Evolutionary conservation across 1,284 basidiomycete species (phyloP), one percentile per base, ranked within the genome.

Genomic region (Ganoderma resinaceum): DNA sequence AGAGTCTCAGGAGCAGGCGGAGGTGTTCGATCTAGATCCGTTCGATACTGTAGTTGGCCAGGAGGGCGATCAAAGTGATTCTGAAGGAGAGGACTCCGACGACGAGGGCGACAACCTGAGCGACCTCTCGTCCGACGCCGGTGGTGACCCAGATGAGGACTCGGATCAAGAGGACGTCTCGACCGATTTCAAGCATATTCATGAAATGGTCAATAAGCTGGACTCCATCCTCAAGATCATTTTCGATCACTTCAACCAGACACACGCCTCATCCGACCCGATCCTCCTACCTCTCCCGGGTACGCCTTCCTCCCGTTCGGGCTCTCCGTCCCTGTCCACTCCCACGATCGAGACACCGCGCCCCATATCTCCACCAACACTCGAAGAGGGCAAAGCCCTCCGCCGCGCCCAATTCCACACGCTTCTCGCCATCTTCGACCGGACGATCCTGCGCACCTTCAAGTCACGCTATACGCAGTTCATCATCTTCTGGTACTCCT

Each of bases 391-490:
- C 43, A 84, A 81, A 71, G 75, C 79, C 18, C 76, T 81, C 29
- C 83, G 86, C 3, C 82, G 83, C 26, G 79, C 86, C 0, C 92
- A 94, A 74, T 99, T 99, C 80, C 89, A 95, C 76, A 89, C 92
- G 16, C 89, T 99, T 14, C 89, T 99, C 60, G 90, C 92, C 72
- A 95, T 98, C 73, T 99, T 99, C 77, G 94, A 97, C 76, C 91
- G 95, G 42, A 91, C 92, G 58, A 96, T 99, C 76, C 88, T 99
- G 58, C 93, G 92, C 42, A 99, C 98, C 0, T 97, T 97, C 83
- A 96, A 97, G 78, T 98, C 96, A 0, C 94, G 97, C 53, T 97
- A 99, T 79, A 97, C 96, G 1, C 98, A 99, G 76, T 99, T 99
- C 82, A 86, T 99, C 69, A 78, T 99, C 58, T 99, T 99, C 85